Base-by-base conservation (phyloP, 331 rosid species). In the Quercus lobata region DNA sequence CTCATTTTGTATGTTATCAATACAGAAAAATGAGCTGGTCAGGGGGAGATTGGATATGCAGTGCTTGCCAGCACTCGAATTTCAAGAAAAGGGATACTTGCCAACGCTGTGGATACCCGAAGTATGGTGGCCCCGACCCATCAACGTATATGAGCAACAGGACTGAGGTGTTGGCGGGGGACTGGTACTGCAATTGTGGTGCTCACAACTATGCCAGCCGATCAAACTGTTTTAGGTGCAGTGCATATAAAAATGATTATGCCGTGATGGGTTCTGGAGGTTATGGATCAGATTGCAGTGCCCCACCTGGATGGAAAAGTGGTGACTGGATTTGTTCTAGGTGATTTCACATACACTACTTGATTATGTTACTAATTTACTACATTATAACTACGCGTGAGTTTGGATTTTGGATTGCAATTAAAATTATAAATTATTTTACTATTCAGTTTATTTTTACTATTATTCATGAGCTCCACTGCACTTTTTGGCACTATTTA, bases 1-100 rank as follows among this genome's bases (percentile, higher is more conserved):
- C 72, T 19, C 37, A 30, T 53, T 52, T 68, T 10, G 79, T n/a
- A 6, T 69, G 54, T 49, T 46, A 41, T 54, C 54, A 25, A 73
- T 41, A 73, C 80, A 87, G 89, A 57, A 83, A 86, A 85, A 93
- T 96, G 94, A 96, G 92, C 95, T 92, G 99, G 98, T 66, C 90
- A 32, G 97, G 97, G 84, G 96, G 96, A 88, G 99, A 96, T 76
- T 96, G 99, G 99, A 84, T 90, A 92, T 96, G 99, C 78, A 88
- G 91, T 27, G 97, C 92, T 80, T 96, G 99, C 89, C 91, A 93
- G 84, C 97, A 96, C 88, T 4, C 80, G 80, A 96, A 96, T 72
- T 96, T 96, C 83, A 96, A 96, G 79, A 96, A 93, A 85, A 79
- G 99, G 55, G 99, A 93, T 5, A 86, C 85, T 37, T 96, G 99